Base-by-base conservation (phyloP, 2,329 filamentous ascomycete genomes). In the Rutstroemia sp. region DNA sequence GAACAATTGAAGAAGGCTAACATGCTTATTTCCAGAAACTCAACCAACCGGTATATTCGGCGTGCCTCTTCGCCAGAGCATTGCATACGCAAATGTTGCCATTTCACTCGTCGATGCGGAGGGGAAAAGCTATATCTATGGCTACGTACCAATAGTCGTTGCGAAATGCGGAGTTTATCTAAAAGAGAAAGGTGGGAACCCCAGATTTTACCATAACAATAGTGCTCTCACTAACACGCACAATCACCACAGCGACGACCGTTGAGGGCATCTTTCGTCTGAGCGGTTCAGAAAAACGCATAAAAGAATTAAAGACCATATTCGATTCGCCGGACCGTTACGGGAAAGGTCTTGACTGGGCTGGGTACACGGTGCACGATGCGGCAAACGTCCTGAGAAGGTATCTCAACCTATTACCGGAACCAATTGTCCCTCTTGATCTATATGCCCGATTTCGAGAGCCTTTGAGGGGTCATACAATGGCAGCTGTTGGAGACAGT, bases 301-400 rank as follows among this genome's bases (percentile, higher is more conserved):
- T 99, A 75, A 99, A 97, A 72, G 94, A 97, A 71, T 81, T 99
- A 30, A 92, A 95, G 72, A 83, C 81, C 27, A 82, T 90, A 3
- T 99, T 99, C 72, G 90, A 97, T 72, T 95, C 92, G 0, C 94
- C 94, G 42, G 90, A 95, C 67, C 82, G 92, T 66, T 99, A 96
- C 71, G 94, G 94, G 54, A 99, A 99, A 73, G 94, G 94, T 16
- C 79, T 99, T 25, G 89, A 96, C 66, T 99, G 94, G 94, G 88
- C 90, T 48, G 94, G 94, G 48, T 99, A 96, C 71, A 99, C 94
- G 0, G 94, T 99, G 44, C 94, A 99, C 72, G 94, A 99, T 79
- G 94, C 94, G 25, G 92, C 94, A 66, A 99, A 97, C 69, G 92
- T 99, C 59, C 80, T 99, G 46, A 86, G 94, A 61, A 85, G 94